phyloP scores from a whole-genome alignment of 352 stramenopile genomes.

The Phytophthora idaei region DNA sequence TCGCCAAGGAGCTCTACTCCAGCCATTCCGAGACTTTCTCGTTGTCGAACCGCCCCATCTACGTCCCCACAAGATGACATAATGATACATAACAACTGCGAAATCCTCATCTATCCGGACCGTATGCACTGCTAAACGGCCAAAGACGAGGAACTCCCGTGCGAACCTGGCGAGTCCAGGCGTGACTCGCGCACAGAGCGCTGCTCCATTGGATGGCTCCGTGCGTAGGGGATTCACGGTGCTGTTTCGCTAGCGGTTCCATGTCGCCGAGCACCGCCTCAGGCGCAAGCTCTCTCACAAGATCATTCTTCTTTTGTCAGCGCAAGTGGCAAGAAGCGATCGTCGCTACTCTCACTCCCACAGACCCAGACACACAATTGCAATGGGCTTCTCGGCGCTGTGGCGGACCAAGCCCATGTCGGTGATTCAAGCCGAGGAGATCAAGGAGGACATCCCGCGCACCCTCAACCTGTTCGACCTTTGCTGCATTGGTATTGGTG shows the following conservation, averaged over 20 bases:
- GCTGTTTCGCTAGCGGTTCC: constrained; percentile 28
- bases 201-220: constrained; percentile 26
- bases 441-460: constrained; percentile 47
- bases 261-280: constrained; percentile 22
- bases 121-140: constrained; percentile 28
- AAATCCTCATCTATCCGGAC: constrained; percentile 7
- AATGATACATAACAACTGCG: constrained; percentile 20
- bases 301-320: constrained; percentile 24
- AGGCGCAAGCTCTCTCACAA: not conserved
- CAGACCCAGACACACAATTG: constrained; percentile 1
- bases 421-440: constrained; percentile 66
- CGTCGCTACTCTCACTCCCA: not conserved
- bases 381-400: constrained; percentile 32
- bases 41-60: not conserved
- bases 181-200: constrained; percentile 18
- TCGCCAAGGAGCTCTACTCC: constrained; percentile 1
- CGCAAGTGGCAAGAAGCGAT: constrained; percentile 6
- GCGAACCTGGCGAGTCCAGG: constrained; percentile 10
- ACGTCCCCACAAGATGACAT: constrained; percentile 19
- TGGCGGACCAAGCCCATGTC: constrained; percentile 63
- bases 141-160: constrained; percentile 26
- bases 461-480: constrained; percentile 84
- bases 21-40: constrained; percentile 1
- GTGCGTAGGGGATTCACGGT: constrained; percentile 16
- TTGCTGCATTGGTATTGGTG: constrained; percentile 86